Percentiles rank a stretch among this genome's conserved stretches.
phyloP scores from a whole-genome alignment of 2,329 filamentous ascomycete species.

The Nemania serpens region DNA sequence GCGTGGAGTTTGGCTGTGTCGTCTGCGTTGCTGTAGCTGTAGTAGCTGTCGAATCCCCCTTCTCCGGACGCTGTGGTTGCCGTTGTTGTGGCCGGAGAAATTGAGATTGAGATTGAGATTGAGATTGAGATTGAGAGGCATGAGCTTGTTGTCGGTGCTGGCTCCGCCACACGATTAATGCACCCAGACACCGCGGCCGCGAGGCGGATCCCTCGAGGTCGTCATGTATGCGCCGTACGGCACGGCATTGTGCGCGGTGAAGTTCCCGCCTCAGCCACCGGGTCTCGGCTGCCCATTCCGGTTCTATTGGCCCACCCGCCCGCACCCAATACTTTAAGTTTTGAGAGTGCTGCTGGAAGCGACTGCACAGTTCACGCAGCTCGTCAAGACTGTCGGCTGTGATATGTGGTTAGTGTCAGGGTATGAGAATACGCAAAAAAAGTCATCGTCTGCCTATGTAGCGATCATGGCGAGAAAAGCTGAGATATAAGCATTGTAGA shows the following conservation, averaged over 20 bases:
- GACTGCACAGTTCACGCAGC: slow-evolving; percentile 50
- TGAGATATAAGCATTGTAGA: neutral
- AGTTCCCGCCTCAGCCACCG: slow-evolving; percentile 54
- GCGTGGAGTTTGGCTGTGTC: slow-evolving; percentile 15
- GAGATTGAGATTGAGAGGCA: slow-evolving; percentile 15
- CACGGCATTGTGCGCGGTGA: slow-evolving; percentile 62
- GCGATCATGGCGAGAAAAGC: neutral
- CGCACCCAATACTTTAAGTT: slow-evolving; percentile 60
- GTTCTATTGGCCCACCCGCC: slow-evolving; percentile 59
- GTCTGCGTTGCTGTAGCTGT: neutral
- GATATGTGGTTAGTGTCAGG: slow-evolving; percentile 16
- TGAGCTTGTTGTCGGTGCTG: slow-evolving; percentile 45
- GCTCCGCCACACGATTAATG: slow-evolving; percentile 57
- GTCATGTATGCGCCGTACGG: slow-evolving; percentile 58
- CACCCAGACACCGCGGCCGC: slow-evolving; percentile 58
- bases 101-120: slow-evolving; percentile 18
- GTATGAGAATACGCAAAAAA: neutral
- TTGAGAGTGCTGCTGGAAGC: slow-evolving; percentile 54
- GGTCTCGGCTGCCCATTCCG: slow-evolving; percentile 61
- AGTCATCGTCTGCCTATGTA: neutral
- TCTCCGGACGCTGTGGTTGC: slow-evolving; percentile 6
- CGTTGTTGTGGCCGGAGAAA: slow-evolving; percentile 14
- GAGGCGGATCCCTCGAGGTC: slow-evolving; percentile 49
- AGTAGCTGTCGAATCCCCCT: slow-evolving; percentile 2
- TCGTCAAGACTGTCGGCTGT: slow-evolving; percentile 59